A percentile compares a stretch with the other conserved stretches of the same genome.
These are phyloP conservation scores for Annulohypoxylon moriforme DNA, from an alignment of 495 filamentous ascomycete species.

Conservation along the genomic window DNA sequence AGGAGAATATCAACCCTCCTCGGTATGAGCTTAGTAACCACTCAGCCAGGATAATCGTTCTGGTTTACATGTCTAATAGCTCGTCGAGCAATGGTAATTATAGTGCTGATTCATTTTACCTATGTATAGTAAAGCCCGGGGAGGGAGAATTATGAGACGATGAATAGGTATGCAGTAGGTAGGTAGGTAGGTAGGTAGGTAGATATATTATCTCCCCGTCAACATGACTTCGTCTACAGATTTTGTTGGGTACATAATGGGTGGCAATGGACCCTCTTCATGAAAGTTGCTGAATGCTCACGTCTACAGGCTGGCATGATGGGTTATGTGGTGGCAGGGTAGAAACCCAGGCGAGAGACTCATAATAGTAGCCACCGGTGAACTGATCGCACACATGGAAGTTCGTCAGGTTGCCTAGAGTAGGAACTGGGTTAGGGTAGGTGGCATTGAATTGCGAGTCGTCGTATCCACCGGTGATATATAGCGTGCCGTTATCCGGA, in stretches of 20 bases:
- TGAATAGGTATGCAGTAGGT: too few relatives aligned
- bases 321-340: slow-evolving; percentile 58
- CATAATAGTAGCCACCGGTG: slow-evolving; percentile 54
- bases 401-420: slow-evolving; percentile 23
- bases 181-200: background rate
- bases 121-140: background rate
- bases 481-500: slow-evolving; percentile 28
- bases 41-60: too few relatives aligned
- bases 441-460: slow-evolving; percentile 26
- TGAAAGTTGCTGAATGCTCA: slow-evolving; percentile 30
- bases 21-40: too few relatives aligned
- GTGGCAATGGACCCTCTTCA: background rate
- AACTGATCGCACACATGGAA: slow-evolving; percentile 53
- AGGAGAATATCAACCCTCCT: too few relatives aligned
- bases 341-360: slow-evolving; percentile 56
- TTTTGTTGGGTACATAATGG: background rate
- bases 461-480: slow-evolving; percentile 26
- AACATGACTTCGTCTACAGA: background rate
- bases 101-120: too few relatives aligned
- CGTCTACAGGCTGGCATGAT: slow-evolving; percentile 56
- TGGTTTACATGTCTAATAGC: too few relatives aligned
- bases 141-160: background rate
- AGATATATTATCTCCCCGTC: background rate
- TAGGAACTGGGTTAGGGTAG: slow-evolving; percentile 1
- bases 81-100: background rate